Base-by-base conservation (phyloP, 192 early-diverging fungal species). In the Coemansia sp. region DNA sequence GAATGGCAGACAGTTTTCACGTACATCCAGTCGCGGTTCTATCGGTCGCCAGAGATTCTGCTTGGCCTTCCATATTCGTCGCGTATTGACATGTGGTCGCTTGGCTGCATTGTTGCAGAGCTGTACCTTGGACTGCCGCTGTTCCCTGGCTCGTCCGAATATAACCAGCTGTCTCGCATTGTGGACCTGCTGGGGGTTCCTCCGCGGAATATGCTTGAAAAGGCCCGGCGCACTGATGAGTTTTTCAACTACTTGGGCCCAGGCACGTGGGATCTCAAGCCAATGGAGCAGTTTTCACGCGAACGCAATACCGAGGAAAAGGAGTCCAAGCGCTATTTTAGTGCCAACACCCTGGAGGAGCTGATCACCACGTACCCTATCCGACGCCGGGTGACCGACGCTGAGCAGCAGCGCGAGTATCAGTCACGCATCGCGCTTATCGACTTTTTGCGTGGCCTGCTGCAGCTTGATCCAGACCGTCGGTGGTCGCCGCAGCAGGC, bases 11-110 rank as follows among this genome's bases (percentile, higher is more conserved):
- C 94, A 0, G 88, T 91, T 21, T 97, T 97, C 61, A 95, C 94
- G 9, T 99, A 99, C 75, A 99, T 99, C 55, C 94, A 97, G 70
- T 97, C 94, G 2, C 83, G 97, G 16, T 99, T 97, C 72, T 99
- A 99, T 58, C 83, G 97, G 49, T 88, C 88, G 16, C 94, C 95
- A 6, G 97, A 99, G 72, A 92, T 99, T 16, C 77, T 99, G 12
- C 82, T 99, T 13, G 97, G 94, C 6, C 70, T 96, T 31, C 91
- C 94, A 43, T 94, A 97, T 70, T 91, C 91, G 31, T 86, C 86
- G 23, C 83, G 87, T 30, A 99, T 99, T 43, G 97, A 99, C 65
- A 96, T 99, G 86, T 99, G 97, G 97, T 96, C 94, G 19, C 70
- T 97, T 12, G 97, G 97, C 0, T 99, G 97, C 61, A 97, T 99